Conservation (phyloP, 768 basidiomycete genomes). For the Calocera viscosa region DNA sequence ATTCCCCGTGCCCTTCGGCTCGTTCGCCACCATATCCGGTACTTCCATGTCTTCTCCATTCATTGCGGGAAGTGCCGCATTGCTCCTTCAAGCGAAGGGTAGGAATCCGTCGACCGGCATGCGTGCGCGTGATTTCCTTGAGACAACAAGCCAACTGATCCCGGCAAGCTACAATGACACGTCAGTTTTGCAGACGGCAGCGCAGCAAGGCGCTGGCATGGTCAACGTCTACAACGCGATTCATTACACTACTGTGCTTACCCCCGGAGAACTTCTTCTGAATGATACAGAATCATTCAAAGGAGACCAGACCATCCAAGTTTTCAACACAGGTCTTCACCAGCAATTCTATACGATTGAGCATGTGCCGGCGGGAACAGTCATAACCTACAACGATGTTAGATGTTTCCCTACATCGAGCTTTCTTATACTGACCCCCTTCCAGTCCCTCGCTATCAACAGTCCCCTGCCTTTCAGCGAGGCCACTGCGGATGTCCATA, state of each 20-base stretch:
- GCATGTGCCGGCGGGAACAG: conserved; percentile 48
- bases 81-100: conserved; percentile 34
- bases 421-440: not conserved
- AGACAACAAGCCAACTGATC: conserved; percentile 38
- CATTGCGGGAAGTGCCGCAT: conserved; percentile 36
- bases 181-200: conserved; percentile 39
- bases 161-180: conserved; percentile 37
- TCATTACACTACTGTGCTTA: conserved; percentile 38
- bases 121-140: conserved; percentile 32
- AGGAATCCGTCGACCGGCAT: conserved; percentile 24
- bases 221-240: conserved; percentile 49
- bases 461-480: conserved; percentile 43
- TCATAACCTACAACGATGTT: conserved; percentile 36
- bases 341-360: conserved; percentile 36
- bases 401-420: not conserved
- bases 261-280: conserved; percentile 45
- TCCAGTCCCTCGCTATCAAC: conserved; percentile 27
- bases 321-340: conserved; percentile 38
- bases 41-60: conserved; percentile 36
- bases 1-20: conserved; percentile 32
- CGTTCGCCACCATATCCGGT: conserved; percentile 33
- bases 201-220: conserved; percentile 45
- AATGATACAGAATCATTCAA: conserved; percentile 53
- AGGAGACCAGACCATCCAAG: conserved; percentile 21
- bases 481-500: conserved; percentile 35